Base-by-base conservation (phyloP, 768 basidiomycete genomes). In the Suillus spraguei region DNA sequence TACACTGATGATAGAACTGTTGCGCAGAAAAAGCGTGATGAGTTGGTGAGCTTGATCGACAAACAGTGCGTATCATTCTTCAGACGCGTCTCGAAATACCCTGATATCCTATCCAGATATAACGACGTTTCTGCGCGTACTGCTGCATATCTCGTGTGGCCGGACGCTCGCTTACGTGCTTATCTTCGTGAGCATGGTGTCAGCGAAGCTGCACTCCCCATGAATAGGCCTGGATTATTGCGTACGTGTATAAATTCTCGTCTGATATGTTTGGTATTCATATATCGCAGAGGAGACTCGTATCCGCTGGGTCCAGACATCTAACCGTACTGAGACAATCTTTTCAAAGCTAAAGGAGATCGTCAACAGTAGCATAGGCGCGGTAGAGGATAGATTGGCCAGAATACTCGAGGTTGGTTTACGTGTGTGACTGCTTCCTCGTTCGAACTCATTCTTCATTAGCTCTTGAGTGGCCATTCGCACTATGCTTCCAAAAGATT, bases 81-180 rank as follows among this genome's bases (percentile, higher is more conserved):
- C 36, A 7, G 2, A 55, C 7, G 16, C 17, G 52, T 52, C 71
- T 54, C 9, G 28, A 58, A 32, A 20, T 20, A 20, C 10, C 6
- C 39, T 58, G 11, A 58, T 4, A 28, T 32, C 11, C 4, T 20
- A 35, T 39, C n/a, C 67, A 92, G 86, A 72, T 87, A 86, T 69
- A 80, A 80, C 61, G 84, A 88, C 59, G 72, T 74, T 56, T 71
- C 72, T n/a, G 59, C 68, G 6, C 76, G 79, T 41, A 81, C 83
- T 1, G 81, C 87, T 3, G 78, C 86, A 3, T 97, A 97, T 77
- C 80, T 96, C 58, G 83, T 84, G 11, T 99, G 97, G 97, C 92
- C 94, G 14, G 96, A 98, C 70, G 92, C 95, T 4, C 85, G 96
- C 38, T 86, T 99, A 33, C 89, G 95, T 53, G 94, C 91, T 2